phyloP scores from a whole-genome alignment of 2,329 filamentous ascomycete genomes.

The Knoxdaviesia capensis region DNA sequence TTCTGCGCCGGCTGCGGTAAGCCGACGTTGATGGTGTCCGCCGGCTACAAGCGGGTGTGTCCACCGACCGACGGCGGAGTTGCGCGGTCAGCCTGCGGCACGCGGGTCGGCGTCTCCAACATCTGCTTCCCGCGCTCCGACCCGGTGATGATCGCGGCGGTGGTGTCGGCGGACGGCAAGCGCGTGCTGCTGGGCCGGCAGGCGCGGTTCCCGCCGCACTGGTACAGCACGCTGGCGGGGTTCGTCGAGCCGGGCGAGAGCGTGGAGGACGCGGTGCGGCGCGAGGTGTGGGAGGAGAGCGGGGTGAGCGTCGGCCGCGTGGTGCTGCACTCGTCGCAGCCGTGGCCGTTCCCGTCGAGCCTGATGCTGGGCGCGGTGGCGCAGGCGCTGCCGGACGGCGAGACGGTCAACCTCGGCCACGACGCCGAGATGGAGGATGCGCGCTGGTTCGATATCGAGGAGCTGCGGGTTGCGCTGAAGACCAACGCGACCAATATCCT shows the following conservation, averaged over 20 bases:
- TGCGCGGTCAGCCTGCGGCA: constrained; percentile 52
- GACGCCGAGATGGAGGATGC: constrained; percentile 85
- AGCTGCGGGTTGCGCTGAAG: constrained; percentile 54
- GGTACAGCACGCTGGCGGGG: constrained; percentile 77
- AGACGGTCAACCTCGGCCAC: constrained; percentile 64
- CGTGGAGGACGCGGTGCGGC: constrained; percentile 63
- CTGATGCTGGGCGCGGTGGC: constrained; percentile 78
- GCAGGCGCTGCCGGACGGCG: constrained; percentile 59
- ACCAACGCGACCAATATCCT: constrained; percentile 42
- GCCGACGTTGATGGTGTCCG: constrained; percentile 58
- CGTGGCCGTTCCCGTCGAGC: constrained; percentile 72
- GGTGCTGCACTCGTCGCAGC: constrained; percentile 65
- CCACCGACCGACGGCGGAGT: constrained; percentile 43
- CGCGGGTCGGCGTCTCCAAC: constrained; percentile 73
- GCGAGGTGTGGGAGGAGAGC: constrained; percentile 75
- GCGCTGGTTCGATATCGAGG: constrained; percentile 69
- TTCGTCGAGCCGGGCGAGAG: constrained; percentile 76
- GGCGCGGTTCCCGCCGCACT: constrained; percentile 63
- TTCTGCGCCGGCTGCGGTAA: constrained; percentile 84
- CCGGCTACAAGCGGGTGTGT: constrained; percentile 63
- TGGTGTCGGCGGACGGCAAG: constrained; percentile 62
- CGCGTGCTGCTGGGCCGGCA: constrained; percentile 68
- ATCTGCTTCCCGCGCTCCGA: constrained; percentile 83
- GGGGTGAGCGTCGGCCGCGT: constrained; percentile 60
- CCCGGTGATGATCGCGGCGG: constrained; percentile 86